Conservation (phyloP, 1,284 basidiomycete genomes). For the Austropuccinia psidii region DNA sequence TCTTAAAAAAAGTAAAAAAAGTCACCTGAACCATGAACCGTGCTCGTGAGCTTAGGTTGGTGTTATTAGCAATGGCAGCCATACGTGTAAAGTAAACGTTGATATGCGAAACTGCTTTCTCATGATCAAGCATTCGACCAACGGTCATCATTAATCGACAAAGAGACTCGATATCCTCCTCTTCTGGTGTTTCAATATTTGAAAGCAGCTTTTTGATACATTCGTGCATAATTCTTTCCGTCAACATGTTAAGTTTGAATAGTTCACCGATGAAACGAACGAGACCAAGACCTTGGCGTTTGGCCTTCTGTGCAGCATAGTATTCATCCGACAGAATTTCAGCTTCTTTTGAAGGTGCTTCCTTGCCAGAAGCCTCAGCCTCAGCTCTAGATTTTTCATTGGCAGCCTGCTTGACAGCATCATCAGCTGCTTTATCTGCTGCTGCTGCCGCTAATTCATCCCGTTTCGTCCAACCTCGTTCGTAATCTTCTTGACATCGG, state of each 20-base stretch:
- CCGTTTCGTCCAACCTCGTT: slow-evolving; percentile 63
- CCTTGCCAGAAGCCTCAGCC: slow-evolving; percentile 50
- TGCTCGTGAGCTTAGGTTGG: slow-evolving; percentile 28
- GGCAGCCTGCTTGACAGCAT: slow-evolving; percentile 54
- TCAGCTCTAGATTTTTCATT: slow-evolving; percentile 46
- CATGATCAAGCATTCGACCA: slow-evolving; percentile 65
- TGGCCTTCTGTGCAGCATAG: slow-evolving; percentile 91
- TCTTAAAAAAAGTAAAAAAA: not conserved
- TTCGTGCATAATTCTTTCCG: slow-evolving; percentile 89
- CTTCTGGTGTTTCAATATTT: slow-evolving; percentile 88
- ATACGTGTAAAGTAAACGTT: slow-evolving; percentile 89
- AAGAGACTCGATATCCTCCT: slow-evolving; percentile 93
- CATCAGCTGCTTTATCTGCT: slow-evolving; percentile 54
- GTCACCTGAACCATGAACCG: slow-evolving; percentile 40
- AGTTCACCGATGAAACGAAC: slow-evolving; percentile 97
- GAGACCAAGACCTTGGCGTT: slow-evolving; percentile 90
- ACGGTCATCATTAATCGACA: slow-evolving; percentile 88
- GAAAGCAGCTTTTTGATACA: slow-evolving; percentile 89
- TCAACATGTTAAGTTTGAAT: slow-evolving; percentile 92
- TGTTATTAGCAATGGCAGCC: slow-evolving; percentile 65
- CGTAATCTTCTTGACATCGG: slow-evolving; percentile 90
- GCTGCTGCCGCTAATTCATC: slow-evolving; percentile 55
- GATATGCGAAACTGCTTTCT: slow-evolving; percentile 73
- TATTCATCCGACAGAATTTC: slow-evolving; percentile 82
- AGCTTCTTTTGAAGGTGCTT: slow-evolving; percentile 47